These are phyloP conservation scores for Eucalyptus coolabah DNA, from an alignment of 345 rosid species.

Conservation along the genomic window DNA sequence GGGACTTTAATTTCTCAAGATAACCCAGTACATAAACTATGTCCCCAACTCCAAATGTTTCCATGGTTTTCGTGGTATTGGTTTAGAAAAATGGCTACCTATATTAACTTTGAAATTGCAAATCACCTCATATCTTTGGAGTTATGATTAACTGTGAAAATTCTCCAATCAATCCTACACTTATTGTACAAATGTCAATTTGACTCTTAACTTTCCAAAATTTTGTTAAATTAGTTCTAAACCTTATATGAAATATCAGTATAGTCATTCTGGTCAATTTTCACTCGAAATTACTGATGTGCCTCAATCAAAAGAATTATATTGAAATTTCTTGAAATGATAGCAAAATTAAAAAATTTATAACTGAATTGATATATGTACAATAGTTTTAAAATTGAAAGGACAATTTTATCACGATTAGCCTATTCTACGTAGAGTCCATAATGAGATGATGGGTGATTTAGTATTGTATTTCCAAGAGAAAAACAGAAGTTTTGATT, in stretches of 20 bases:
- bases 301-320: too few relatives aligned
- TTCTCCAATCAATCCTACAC: background rate
- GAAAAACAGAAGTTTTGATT: background rate
- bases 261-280: background rate
- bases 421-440: background rate
- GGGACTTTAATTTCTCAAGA: background rate
- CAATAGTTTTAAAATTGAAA: background rate
- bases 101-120: background rate
- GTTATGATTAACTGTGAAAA: background rate
- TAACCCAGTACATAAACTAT: background rate
- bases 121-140: background rate
- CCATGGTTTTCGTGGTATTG: background rate
- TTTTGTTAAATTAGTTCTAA: background rate
- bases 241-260: background rate
- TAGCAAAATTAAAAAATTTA: too few relatives aligned
- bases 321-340: too few relatives aligned
- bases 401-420: background rate
- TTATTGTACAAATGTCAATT: background rate
- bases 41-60: background rate
- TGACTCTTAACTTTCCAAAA: background rate
- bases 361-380: accelerated
- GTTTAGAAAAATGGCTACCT: background rate
- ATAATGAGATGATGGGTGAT: background rate
- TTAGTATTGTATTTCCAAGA: background rate
- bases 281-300: background rate